Base-by-base conservation (phyloP, 2,329 filamentous ascomycete species). In the Cordyceps tenuipes region DNA sequence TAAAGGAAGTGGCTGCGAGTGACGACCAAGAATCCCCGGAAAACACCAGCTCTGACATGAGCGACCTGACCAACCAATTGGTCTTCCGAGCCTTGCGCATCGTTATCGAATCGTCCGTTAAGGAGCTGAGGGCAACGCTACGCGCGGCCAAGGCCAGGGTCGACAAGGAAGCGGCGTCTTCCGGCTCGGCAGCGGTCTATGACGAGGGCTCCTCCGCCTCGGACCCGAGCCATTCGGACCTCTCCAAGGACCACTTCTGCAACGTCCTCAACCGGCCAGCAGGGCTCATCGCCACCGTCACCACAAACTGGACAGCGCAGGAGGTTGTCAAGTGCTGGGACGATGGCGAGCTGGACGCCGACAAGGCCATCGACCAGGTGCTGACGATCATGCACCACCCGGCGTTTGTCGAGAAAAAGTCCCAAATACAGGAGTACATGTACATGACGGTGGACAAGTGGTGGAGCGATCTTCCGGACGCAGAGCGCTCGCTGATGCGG, bases 11-110 rank as follows among this genome's bases (percentile, higher is more conserved):
- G 3, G 93, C 88, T 13, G 61, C 63, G 29, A 59, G 63, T 8
- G 57, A 66, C 17, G 65, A 68, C 41, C 59, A 61, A 1, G 55
- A 65, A 15, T 62, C 63, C 1, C 17, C 59, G 0, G 59, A 62
- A 17, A 64, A 67, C 21, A 63, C 63, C 4, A 64, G 61, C 19
- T 64, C 67, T 0, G 63, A 68, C 52, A 19, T 69, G 46, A 64
- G 64, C 48, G 91, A 96, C 63, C 91, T 89, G 66, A 93, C 97
- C 65, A 89, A 88, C 51, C 91, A 97, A 73, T 96, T 96, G 69
- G 83, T 97, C 49, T 82, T 97, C 65, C 90, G 90, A 8, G 81
- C 97, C 1, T 79, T 97, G 19, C 89, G 92, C 0, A 91, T 93
- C 0, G 96, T 93, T 74, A 82, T 97, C 62, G 84, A 90, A 61